Evolutionary conservation across 164 flowering plant genomes (phyloP).

Genomic region (Sedum album): DNA sequence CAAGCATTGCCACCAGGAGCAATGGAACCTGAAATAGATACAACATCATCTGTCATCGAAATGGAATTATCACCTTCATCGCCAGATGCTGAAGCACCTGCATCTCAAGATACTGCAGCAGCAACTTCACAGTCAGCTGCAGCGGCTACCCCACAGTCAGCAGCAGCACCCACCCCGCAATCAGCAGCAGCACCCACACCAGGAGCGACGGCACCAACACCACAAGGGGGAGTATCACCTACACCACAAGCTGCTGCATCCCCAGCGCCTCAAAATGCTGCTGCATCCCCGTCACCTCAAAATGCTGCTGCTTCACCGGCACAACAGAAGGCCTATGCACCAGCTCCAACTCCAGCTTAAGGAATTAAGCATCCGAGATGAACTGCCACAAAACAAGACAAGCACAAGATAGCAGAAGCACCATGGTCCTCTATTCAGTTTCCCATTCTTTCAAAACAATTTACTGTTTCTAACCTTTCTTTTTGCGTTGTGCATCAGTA

Average conservation of each 20-base stretch:
- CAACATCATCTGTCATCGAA: background rate
- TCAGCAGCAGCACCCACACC: background rate
- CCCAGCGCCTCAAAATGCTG: background rate
- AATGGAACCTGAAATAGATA: background rate
- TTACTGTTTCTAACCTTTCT: background rate
- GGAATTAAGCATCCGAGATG: background rate
- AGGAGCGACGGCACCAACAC: background rate
- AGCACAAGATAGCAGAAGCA: background rate
- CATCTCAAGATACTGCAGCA: background rate
- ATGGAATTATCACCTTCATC: background rate
- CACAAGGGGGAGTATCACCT: background rate
- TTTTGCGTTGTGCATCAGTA: background rate
- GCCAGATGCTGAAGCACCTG: background rate
- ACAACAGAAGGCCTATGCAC: background rate
- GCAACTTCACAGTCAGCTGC: background rate
- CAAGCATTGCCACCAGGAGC: background rate
- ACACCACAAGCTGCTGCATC: background rate
- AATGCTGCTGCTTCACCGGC: background rate
- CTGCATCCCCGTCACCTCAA: background rate
- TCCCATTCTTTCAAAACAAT: background rate
- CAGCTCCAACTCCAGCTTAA: background rate
- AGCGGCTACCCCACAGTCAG: background rate
- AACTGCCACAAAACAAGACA: slow-evolving; percentile 1
- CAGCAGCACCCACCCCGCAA: background rate
- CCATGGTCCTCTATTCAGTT: background rate